phyloP scores from a whole-genome alignment of 768 basidiomycete species.

The Pleurotus tuber-regium region DNA sequence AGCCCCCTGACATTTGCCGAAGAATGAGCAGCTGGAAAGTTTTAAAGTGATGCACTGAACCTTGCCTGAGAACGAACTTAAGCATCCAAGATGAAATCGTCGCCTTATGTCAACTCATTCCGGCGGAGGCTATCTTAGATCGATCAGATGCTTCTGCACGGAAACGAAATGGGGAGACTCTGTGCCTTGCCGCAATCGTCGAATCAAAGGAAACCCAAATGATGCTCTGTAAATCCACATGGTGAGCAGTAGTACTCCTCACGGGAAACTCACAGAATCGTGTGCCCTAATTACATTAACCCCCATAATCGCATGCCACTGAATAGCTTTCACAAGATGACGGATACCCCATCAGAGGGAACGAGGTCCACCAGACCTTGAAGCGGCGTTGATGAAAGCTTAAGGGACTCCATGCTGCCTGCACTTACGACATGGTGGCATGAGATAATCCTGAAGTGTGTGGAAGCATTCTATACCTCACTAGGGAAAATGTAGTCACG shows the following conservation, averaged over 20 bases:
- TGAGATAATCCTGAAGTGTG: conserved; percentile 2
- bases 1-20: conserved; percentile 4
- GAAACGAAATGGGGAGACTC: conserved; percentile 2
- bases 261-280: conserved; percentile 10
- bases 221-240: conserved; percentile 9
- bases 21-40: conserved; percentile 10
- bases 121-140: conserved; percentile 12
- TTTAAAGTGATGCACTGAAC: conserved; percentile 11
- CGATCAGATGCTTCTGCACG: conserved; percentile 9
- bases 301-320: conserved; percentile 6
- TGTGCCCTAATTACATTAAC: conserved; percentile 1
- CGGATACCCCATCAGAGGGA: not conserved
- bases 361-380: not conserved
- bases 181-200: conserved; percentile 8
- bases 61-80: conserved; percentile 11
- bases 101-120: conserved; percentile 2
- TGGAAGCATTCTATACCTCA: conserved; percentile 3
- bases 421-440: conserved; percentile 9
- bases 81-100: conserved; percentile 8
- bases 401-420: conserved; percentile 7
- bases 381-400: conserved; percentile 4
- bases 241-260: conserved; percentile 2
- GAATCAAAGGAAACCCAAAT: conserved; percentile 4
- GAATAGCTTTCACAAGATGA: conserved; percentile 4
- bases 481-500: not conserved